Percentiles rank a stretch among this genome's conserved stretches.
These are phyloP conservation scores for Hypoxylon sp. DNA, from an alignment of 2,329 filamentous ascomycete genomes.

Conservation along the genomic window DNA sequence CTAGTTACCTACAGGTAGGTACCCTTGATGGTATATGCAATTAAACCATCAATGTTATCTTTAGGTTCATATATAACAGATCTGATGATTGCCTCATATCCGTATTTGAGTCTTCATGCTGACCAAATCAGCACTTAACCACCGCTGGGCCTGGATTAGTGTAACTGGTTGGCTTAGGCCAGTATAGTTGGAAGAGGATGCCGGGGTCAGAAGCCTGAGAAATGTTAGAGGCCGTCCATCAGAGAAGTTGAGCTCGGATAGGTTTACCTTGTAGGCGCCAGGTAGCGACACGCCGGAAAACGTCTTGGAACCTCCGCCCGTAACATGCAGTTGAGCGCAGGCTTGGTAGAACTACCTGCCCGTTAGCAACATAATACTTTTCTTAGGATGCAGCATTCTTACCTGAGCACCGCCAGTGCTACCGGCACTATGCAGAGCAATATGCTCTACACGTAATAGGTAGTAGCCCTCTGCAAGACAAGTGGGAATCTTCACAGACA, in stretches of 20 bases:
- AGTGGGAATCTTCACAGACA: conserved; percentile 52
- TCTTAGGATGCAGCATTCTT: conserved; percentile 7
- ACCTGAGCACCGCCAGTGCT: conserved; percentile 52
- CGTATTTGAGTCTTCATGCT: not conserved
- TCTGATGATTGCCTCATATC: not conserved
- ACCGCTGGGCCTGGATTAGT: conserved; percentile 48
- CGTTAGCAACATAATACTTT: conserved; percentile 3
- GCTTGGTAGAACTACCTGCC: conserved; percentile 52
- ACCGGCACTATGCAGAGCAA: conserved; percentile 54
- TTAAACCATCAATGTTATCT: not conserved
- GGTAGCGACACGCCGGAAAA: conserved; percentile 51
- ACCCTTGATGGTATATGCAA: not conserved
- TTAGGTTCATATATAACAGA: not conserved
- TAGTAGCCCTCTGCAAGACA: conserved; percentile 55
- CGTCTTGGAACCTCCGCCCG: conserved; percentile 52
- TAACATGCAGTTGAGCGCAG: conserved; percentile 53
- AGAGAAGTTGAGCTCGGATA: not conserved
- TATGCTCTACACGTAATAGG: conserved; percentile 56
- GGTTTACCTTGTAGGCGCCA: conserved; percentile 49
- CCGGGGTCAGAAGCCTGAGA: conserved; percentile 49
- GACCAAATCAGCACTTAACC: conserved; percentile 23
- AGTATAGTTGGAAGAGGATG: conserved; percentile 51
- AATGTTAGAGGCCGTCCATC: conserved; percentile 1
- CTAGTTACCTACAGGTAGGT: no score
- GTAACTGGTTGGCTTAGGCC: conserved; percentile 50